Evolutionary conservation across 805 yeast genomes (phyloP), one percentile per base, ranked within the genome.

Genomic region (Candida quercuum): DNA sequence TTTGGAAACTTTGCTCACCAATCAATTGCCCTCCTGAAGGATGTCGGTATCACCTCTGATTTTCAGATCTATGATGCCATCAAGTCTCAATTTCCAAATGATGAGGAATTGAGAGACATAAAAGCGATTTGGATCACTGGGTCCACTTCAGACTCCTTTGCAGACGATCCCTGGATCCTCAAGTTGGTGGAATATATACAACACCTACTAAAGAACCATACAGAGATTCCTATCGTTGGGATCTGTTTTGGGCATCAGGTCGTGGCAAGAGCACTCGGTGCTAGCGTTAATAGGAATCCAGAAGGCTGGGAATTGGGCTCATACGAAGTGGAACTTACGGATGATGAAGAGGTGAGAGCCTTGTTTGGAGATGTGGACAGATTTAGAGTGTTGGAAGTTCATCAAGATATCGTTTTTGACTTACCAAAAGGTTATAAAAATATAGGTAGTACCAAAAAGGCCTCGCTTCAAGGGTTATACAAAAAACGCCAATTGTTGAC

Each of bases 171-270:
- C 17, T 72, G 78, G 78, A 63, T 76, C 32, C 38, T 50, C 21
- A 50, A 49, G 11, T 51, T 76, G 28, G 59, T 62, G 26, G 52
- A 59, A 4, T 74, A 36, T 33, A 64, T 50, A 39, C 67, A 22
- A 52, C 36, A 32, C 6, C 17, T 41, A 4, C 28, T 27, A n/a
- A 21, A 30, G 11, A 17, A 24, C 8, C 34, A 34, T 24, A 18
- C 35, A 4, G 40, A 33, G 30, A 44, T 49, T 17, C 81, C 83
- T 3, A 40, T 78, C 4, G 70, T 75, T 6, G 94, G 95, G 4
- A 64, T 87, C 29, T 87, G 96, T 58, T 87, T 86, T 56, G 96
- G 96, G 6, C 96, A 88, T 59, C 96, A 87, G 56, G 68, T 86
- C 18, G 57, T 87, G 13, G 80, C 78, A 1, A 71, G 81, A 37